These are phyloP conservation scores for Solanum gandarillasii DNA, from an alignment of 257 asterid species.

Conservation along the genomic window DNA sequence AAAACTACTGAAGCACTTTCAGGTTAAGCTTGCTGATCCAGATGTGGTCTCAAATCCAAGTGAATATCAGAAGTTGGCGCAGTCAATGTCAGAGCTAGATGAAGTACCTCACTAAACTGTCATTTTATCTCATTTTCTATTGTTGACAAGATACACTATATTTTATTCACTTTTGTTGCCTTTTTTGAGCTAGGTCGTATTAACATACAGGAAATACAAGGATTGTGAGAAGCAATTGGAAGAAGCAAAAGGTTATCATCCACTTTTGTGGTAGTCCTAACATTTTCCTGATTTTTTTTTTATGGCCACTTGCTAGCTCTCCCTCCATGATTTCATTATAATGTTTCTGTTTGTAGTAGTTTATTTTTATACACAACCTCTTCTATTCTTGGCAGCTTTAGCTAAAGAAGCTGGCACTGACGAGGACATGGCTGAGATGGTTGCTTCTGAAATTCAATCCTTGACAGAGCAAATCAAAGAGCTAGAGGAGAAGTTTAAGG, in stretches of 20 bases:
- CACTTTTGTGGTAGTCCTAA: neutral
- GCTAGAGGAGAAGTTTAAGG: constrained; percentile 79
- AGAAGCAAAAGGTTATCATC: constrained; percentile 68
- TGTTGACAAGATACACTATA: neutral
- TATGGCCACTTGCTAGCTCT: neutral
- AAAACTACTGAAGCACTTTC: constrained; percentile 2
- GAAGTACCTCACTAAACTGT: constrained; percentile 45
- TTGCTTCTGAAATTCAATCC: constrained; percentile 68
- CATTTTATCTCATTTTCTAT: neutral
- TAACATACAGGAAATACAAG: constrained; percentile 55
- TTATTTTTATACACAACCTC: neutral
- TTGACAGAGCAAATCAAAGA: constrained; percentile 47
- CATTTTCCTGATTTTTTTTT: neutral
- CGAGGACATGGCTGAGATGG: constrained; percentile 90
- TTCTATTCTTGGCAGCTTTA: constrained; percentile 41
- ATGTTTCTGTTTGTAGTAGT: neutral
- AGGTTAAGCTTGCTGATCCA: constrained; percentile 94
- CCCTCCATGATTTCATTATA: neutral
- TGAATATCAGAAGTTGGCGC: constrained; percentile 88
- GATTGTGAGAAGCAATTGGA: constrained; percentile 80
- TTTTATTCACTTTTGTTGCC: neutral
- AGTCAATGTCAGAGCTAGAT: constrained; percentile 88
- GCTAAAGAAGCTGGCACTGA: constrained; percentile 70
- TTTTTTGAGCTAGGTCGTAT: constrained; percentile 60
- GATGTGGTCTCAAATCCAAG: constrained; percentile 81